These are phyloP conservation scores for Candida freyschussii DNA, from an alignment of 1,139 yeast genomes.

Conservation along the genomic window DNA sequence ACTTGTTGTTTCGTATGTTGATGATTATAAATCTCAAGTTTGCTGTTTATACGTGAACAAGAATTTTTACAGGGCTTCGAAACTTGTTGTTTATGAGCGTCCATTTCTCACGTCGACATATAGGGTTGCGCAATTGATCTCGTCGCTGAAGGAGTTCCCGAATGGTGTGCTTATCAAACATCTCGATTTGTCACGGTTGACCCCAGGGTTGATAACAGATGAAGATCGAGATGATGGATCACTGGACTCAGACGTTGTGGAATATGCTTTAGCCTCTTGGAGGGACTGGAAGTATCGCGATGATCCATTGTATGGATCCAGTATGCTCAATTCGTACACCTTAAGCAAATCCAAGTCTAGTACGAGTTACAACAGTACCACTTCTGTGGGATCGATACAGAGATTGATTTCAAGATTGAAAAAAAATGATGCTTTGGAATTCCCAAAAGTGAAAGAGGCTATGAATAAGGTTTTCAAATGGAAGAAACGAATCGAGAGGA, in stretches of 20 bases:
- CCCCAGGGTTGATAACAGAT: conserved; percentile 36
- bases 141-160: conserved; percentile 50
- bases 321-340: conserved; percentile 29
- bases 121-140: conserved; percentile 71
- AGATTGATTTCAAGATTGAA: conserved; percentile 9
- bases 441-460: conserved; percentile 5
- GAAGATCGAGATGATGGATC: conserved; percentile 24
- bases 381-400: conserved; percentile 9
- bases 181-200: conserved; percentile 54
- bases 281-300: conserved; percentile 79
- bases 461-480: conserved; percentile 9
- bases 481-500: conserved; percentile 5
- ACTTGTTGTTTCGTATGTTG: conserved; percentile 22
- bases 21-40: conserved; percentile 31
- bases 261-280: conserved; percentile 63
- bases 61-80: conserved; percentile 46
- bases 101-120: conserved; percentile 63
- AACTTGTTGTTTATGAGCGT: conserved; percentile 48
- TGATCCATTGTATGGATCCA: conserved; percentile 57
- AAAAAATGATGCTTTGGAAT: conserved; percentile 2
- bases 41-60: conserved; percentile 47
- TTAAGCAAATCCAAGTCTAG: conserved; percentile 24
- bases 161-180: conserved; percentile 52
- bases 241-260: conserved; percentile 16
- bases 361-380: conserved; percentile 16